Evolutionary conservation across 192 early-diverging fungal genomes (phyloP).

Genomic region (Gaertneriomyces semiglobifer): DNA sequence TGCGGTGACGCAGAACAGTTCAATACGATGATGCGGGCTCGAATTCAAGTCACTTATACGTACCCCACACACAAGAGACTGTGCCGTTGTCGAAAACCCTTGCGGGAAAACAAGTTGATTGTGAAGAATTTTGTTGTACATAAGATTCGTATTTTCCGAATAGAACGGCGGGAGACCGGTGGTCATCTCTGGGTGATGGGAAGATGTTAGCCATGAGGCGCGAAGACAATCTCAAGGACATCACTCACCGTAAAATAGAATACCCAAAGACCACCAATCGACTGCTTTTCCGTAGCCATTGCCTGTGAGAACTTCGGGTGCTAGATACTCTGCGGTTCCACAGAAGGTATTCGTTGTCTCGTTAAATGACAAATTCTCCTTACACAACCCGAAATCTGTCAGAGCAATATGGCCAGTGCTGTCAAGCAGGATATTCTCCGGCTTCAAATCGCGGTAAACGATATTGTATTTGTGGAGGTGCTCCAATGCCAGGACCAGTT

Average conservation of each 20-base stretch:
- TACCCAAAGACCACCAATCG: slow-evolving; percentile 82
- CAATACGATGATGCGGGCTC: no score
- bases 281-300: slow-evolving; percentile 68
- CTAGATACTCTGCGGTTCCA: slow-evolving; percentile 65
- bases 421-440: slow-evolving; percentile 59
- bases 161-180: slow-evolving; percentile 66
- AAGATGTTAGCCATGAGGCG: slow-evolving; percentile 7
- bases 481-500: slow-evolving; percentile 66
- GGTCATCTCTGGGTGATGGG: slow-evolving; percentile 41
- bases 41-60: neutral
- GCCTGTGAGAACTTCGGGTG: slow-evolving; percentile 76
- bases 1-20: slow-evolving; percentile 7
- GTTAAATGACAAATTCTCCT: slow-evolving; percentile 52
- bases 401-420: slow-evolving; percentile 67
- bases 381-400: slow-evolving; percentile 78
- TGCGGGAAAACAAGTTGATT: slow-evolving; percentile 51
- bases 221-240: neutral
- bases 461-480: slow-evolving; percentile 66
- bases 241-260: slow-evolving; percentile 67
- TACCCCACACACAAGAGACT: slow-evolving; percentile 47
- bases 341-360: slow-evolving; percentile 52
- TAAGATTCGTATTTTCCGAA: slow-evolving; percentile 53
- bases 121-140: slow-evolving; percentile 60
- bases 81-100: slow-evolving; percentile 40
- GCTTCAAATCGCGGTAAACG: slow-evolving; percentile 58